Conservation (phyloP, 1,139 yeast genomes). For the Kurtzmaniella natalensis region DNA sequence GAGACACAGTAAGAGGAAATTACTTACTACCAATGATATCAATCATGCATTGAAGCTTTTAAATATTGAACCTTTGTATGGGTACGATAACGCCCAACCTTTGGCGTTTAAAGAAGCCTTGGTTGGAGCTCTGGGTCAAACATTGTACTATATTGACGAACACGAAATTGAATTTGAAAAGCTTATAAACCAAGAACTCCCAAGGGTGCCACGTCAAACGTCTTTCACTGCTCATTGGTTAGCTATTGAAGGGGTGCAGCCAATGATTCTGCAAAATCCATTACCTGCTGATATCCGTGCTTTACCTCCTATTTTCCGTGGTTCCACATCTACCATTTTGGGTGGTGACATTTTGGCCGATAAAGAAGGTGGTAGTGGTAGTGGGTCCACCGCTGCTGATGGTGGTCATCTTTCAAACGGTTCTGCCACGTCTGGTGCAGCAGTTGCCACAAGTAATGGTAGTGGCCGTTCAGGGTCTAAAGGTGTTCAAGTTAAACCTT, state of each 20-base stretch:
- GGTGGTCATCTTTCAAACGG: conserved; percentile 18
- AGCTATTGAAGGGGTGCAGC: conserved; percentile 98
- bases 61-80: conserved; percentile 84
- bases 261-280: conserved; percentile 96
- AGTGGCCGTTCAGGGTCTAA: conserved; percentile 17
- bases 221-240: conserved; percentile 98
- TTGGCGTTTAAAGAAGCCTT: conserved; percentile 74
- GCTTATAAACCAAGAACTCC: conserved; percentile 88
- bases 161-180: conserved; percentile 93
- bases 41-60: conserved; percentile 77
- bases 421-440: conserved; percentile 15
- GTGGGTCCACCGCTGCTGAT: conserved; percentile 12
- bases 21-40: conserved; percentile 77
- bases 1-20: conserved; percentile 87
- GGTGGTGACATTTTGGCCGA: conserved; percentile 39
- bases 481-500: conserved; percentile 74
- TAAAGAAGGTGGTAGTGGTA: conserved; percentile 16
- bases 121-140: conserved; percentile 86
- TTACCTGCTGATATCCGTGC: conserved; percentile 67
- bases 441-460: conserved; percentile 14
- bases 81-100: conserved; percentile 63
- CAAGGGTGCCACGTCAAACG: conserved; percentile 89
- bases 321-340: conserved; percentile 54
- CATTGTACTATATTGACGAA: conserved; percentile 85
- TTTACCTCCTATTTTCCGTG: conserved; percentile 64